phyloP scores from a whole-genome alignment of 2,329 filamentous ascomycete species.

The Keithomyces neogunnii region DNA sequence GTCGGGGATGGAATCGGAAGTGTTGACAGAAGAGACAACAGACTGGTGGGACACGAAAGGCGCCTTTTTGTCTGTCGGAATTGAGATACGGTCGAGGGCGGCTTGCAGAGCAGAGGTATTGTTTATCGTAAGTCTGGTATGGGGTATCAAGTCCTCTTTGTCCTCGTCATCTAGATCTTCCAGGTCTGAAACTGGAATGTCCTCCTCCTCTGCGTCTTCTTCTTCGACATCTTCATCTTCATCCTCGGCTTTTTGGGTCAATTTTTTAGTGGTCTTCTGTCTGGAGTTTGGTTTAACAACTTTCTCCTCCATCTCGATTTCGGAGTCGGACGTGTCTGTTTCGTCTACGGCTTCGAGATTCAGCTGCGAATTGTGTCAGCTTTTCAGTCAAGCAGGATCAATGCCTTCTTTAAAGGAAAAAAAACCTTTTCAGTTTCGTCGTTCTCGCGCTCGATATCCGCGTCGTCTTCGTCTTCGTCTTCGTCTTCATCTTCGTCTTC shows the following conservation, averaged over 20 bases:
- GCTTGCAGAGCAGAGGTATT: conserved; percentile 81
- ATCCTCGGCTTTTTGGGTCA: conserved; percentile 14
- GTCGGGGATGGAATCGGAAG: conserved; percentile 62
- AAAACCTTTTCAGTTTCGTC: conserved; percentile 22
- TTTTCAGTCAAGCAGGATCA: not conserved
- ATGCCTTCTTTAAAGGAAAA: not conserved
- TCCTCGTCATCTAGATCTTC: conserved; percentile 71
- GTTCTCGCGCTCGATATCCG: conserved; percentile 23
- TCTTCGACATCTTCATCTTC: conserved; percentile 33
- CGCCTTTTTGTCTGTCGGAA: conserved; percentile 57
- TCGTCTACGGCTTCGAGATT: conserved; percentile 51
- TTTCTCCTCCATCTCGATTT: conserved; percentile 70
- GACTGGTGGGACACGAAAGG: conserved; percentile 80
- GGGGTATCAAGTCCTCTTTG: conserved; percentile 76
- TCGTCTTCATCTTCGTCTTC: conserved; percentile 15
- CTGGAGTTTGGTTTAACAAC: conserved; percentile 21
- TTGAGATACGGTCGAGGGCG: conserved; percentile 66
- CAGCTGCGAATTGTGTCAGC: conserved; percentile 24
- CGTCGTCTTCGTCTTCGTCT: conserved; percentile 29
- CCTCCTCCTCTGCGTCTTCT: conserved; percentile 65
- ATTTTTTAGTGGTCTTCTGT: conserved; percentile 14
- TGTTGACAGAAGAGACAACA: conserved; percentile 58
- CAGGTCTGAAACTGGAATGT: conserved; percentile 83
- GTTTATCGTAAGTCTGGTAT: conserved; percentile 94
- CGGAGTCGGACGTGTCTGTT: conserved; percentile 57